These are phyloP conservation scores for Sporisorium scitamineum DNA, from an alignment of 1,284 basidiomycete species.

Conservation along the genomic window DNA sequence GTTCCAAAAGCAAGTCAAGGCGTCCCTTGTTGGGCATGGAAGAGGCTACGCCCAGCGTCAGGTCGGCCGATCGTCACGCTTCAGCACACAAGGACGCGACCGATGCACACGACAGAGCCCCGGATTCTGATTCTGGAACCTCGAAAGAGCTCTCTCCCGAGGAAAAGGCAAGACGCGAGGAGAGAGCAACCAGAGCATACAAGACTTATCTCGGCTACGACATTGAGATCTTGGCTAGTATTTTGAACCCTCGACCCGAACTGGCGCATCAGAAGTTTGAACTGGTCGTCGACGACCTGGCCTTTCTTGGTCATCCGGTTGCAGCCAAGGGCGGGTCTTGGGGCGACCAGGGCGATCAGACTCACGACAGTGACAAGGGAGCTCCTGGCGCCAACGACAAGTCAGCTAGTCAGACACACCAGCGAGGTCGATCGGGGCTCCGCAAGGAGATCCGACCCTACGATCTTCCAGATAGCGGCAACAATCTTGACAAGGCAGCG, in stretches of 20 bases:
- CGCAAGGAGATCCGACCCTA: slow-evolving; percentile 44
- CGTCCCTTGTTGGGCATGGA: slow-evolving; percentile 25
- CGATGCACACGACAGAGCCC: slow-evolving; percentile 26
- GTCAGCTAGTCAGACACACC: slow-evolving; percentile 7
- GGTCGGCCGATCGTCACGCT: slow-evolving; percentile 29
- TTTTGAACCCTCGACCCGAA: slow-evolving; percentile 81
- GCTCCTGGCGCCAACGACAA: slow-evolving; percentile 1
- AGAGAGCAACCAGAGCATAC: slow-evolving; percentile 46
- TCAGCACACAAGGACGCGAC: slow-evolving; percentile 17
- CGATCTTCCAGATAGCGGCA: slow-evolving; percentile 17
- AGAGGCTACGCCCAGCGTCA: slow-evolving; percentile 27
- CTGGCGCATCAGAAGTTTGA: slow-evolving; percentile 96
- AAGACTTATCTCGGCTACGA: slow-evolving; percentile 83
- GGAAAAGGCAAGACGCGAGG: slow-evolving; percentile 41
- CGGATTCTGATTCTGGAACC: slow-evolving; percentile 42
- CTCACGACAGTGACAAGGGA: not conserved
- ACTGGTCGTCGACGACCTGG: slow-evolving; percentile 89
- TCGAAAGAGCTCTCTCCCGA: slow-evolving; percentile 46
- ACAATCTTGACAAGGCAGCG: not conserved
- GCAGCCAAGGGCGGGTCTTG: slow-evolving; percentile 72
- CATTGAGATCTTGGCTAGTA: slow-evolving; percentile 81
- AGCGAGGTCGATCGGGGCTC: slow-evolving; percentile 36
- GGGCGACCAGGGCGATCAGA: slow-evolving; percentile 17
- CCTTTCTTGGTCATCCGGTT: slow-evolving; percentile 94
- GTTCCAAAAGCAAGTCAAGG: slow-evolving; percentile 35